Percentiles rank a stretch among this genome's conserved stretches.
Conservation (phyloP, 2,329 filamentous ascomycete species). For the Thelonectria olida region DNA sequence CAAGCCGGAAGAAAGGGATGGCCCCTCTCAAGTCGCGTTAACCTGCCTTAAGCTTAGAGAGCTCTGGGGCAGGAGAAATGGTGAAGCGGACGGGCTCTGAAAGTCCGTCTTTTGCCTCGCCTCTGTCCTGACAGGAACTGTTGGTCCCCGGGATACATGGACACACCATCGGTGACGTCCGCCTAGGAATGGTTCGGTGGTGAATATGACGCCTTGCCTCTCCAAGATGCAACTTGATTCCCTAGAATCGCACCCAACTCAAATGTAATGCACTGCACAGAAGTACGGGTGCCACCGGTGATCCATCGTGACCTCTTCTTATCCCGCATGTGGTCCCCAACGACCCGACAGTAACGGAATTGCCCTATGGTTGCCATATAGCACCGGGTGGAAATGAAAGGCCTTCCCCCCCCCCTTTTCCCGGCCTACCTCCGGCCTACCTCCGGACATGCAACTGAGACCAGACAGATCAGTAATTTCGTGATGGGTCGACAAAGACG, state of each 20-base stretch:
- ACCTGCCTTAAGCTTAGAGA: neutral
- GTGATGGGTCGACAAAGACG: conserved; percentile 35
- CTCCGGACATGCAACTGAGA: conserved; percentile 28
- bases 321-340: conserved; percentile 3
- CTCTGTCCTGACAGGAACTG: conserved; percentile 23
- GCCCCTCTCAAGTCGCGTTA: neutral
- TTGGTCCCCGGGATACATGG: conserved; percentile 27
- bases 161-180: conserved; percentile 29
- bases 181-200: conserved; percentile 18
- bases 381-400: conserved; percentile 19
- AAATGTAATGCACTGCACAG: conserved; percentile 11
- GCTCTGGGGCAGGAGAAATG: neutral
- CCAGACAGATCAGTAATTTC: conserved; percentile 37
- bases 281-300: conserved; percentile 22
- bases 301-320: conserved; percentile 13
- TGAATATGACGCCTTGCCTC: neutral
- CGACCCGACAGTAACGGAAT: neutral
- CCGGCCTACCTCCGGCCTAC: conserved; percentile 17
- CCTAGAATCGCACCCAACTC: neutral
- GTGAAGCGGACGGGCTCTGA: conserved; percentile 5
- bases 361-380: conserved; percentile 5
- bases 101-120: neutral
- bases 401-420: conserved; percentile 1
- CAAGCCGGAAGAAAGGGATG: conserved; percentile 1
- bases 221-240: conserved; percentile 6